A percentile compares a stretch with the other conserved stretches of the same genome.
Evolutionary conservation across 495 filamentous ascomycete genomes (phyloP).

Genomic region (Hypoxylon trugodes): DNA sequence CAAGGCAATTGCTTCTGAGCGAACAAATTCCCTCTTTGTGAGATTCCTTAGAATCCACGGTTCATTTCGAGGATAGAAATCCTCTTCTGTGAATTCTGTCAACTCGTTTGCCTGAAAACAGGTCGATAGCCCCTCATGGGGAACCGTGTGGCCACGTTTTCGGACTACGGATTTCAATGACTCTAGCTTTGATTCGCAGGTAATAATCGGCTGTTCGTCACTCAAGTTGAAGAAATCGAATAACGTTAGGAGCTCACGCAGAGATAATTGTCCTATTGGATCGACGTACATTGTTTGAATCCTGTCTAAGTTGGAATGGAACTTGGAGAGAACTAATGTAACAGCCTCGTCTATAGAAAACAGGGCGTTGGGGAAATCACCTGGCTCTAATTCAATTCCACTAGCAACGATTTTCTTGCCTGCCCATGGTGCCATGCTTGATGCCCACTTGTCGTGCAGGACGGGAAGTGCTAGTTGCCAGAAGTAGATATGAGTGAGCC

Average conservation of each 20-base stretch:
- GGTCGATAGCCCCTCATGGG: no score
- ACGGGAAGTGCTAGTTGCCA: neutral
- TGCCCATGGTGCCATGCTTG: neutral
- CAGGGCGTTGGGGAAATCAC: constrained; percentile 5
- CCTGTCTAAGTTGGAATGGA: neutral
- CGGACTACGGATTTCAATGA: no score
- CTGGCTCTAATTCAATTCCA: neutral
- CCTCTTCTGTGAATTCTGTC: no score
- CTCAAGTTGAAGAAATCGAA: no score
- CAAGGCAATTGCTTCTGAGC: constrained; percentile 37
- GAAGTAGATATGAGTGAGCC: no score
- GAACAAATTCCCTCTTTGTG: constrained; percentile 43
- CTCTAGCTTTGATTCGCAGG: no score
- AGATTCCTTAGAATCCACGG: constrained; percentile 47
- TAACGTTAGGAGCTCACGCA: no score
- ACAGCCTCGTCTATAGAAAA: neutral
- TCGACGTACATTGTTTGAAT: no score
- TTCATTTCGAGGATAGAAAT: constrained; percentile 34
- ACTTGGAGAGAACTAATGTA: neutral
- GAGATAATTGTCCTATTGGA: no score
- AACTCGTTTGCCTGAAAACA: no score
- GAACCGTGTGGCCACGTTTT: no score
- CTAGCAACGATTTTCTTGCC: constrained; percentile 11
- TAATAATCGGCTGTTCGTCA: no score
- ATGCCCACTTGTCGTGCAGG: constrained; percentile 5